These are phyloP conservation scores for Blastobotrys petasosporus DNA, from an alignment of 1,139 yeast species.

Conservation along the genomic window DNA sequence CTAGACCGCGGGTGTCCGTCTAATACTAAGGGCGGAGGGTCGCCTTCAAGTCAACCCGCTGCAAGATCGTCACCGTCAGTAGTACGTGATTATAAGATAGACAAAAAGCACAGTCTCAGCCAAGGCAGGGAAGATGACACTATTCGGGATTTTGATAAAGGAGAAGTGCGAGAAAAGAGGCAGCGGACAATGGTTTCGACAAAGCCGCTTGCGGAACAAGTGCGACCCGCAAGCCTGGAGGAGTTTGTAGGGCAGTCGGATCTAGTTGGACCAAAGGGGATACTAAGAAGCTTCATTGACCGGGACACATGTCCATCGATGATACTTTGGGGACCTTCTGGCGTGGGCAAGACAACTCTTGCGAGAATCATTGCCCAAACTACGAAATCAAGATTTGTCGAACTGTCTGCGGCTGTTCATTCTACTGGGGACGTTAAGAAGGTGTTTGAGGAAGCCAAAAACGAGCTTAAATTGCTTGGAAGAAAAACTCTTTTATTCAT, in stretches of 20 bases:
- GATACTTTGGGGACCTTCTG: constrained; percentile 94
- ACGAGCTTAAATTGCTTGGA: constrained; percentile 59
- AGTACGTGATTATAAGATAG: background rate
- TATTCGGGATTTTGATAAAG: background rate
- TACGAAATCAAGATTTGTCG: constrained; percentile 60
- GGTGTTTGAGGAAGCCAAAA: constrained; percentile 66
- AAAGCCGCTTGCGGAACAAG: constrained; percentile 73
- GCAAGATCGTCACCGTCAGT: constrained; percentile 5
- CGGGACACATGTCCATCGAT: constrained; percentile 64
- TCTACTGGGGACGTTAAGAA: constrained; percentile 65
- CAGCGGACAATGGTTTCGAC: constrained; percentile 3
- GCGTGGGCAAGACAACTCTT: constrained; percentile 85
- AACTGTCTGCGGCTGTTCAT: constrained; percentile 79
- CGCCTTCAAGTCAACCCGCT: constrained; percentile 1
- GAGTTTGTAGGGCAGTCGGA: constrained; percentile 87
- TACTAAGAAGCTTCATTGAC: constrained; percentile 61
- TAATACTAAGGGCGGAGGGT: background rate
- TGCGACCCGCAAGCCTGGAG: constrained; percentile 66
- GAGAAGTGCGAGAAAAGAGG: background rate
- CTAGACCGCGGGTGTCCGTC: constrained; percentile 35
- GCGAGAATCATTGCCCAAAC: constrained; percentile 54
- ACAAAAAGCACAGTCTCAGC: too few species aligned
- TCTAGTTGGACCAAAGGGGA: constrained; percentile 67
- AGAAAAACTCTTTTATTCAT: constrained; percentile 72
- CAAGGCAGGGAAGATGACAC: background rate